phyloP scores from a whole-genome alignment of 2,329 filamentous ascomycete genomes.

The Xylaria polymorpha region DNA sequence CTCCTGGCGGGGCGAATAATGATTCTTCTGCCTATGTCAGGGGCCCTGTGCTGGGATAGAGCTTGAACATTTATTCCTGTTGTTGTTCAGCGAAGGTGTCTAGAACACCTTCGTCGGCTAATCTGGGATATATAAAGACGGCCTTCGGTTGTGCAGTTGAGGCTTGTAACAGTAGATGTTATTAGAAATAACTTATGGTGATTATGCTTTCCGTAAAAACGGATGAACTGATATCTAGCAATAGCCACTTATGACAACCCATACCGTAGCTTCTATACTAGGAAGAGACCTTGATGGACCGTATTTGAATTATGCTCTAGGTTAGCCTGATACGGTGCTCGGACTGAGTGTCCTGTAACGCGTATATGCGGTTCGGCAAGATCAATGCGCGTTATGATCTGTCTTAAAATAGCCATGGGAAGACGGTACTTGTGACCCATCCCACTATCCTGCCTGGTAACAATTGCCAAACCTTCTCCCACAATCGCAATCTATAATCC shows the following conservation, averaged over 20 bases:
- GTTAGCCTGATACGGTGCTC: not conserved
- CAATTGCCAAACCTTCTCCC: not conserved
- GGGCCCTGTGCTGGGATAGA: no score
- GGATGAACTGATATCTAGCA: not conserved
- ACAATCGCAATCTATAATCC: not conserved
- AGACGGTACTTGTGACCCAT: not conserved
- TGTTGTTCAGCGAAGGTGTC: no score
- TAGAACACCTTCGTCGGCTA: no score
- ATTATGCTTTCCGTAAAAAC: not conserved
- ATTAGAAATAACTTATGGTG: not conserved
- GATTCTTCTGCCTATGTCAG: no score
- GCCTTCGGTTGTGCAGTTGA: no score
- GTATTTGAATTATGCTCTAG: not conserved
- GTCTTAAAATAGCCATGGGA: not conserved
- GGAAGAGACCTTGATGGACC: not conserved
- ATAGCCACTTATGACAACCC: no score
- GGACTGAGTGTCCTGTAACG: not conserved
- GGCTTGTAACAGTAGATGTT: no score
- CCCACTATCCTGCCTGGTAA: not conserved
- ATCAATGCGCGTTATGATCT: not conserved
- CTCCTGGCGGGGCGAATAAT: no score
- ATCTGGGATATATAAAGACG: no score
- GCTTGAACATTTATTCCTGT: no score
- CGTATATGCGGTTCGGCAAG: not conserved
- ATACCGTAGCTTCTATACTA: no score